phyloP scores from a whole-genome alignment of 768 basidiomycete genomes.

The Artomyces pyxidatus region DNA sequence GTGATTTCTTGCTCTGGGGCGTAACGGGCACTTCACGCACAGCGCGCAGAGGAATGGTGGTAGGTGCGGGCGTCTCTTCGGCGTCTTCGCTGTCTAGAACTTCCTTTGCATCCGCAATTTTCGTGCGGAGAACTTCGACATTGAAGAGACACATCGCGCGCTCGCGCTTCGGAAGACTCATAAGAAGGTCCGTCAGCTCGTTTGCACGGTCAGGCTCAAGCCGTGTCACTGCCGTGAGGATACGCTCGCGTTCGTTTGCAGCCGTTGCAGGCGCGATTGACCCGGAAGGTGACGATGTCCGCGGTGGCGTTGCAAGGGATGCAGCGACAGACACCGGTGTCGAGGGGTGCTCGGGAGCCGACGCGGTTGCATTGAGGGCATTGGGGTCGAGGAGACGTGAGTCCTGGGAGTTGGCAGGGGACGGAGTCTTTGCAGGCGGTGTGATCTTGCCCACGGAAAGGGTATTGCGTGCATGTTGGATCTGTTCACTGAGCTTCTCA shows the following conservation, averaged over 20 bases:
- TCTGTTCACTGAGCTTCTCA: constrained; percentile 55
- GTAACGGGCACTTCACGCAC: constrained; percentile 36
- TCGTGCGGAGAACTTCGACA: constrained; percentile 63
- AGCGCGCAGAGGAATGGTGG: constrained; percentile 21
- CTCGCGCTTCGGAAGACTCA: constrained; percentile 83
- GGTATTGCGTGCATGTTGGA: constrained; percentile 29
- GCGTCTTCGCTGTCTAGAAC: constrained; percentile 70
- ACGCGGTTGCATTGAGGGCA: constrained; percentile 64
- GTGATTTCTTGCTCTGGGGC: constrained; percentile 47
- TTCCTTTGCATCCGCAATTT: constrained; percentile 74
- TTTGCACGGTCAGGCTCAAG: constrained; percentile 51
- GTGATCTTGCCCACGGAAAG: constrained; percentile 26
- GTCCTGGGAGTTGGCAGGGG: constrained; percentile 57
- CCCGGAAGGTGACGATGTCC: constrained; percentile 71
- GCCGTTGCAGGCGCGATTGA: constrained; percentile 40
- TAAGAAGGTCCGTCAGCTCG: constrained; percentile 71
- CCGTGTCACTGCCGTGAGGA: constrained; percentile 55
- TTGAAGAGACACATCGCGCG: constrained; percentile 91
- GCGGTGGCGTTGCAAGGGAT: constrained; percentile 71
- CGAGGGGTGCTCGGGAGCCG: constrained; percentile 85
- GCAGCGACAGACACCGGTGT: constrained; percentile 76
- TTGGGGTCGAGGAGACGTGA: constrained; percentile 61
- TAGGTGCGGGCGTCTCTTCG: constrained; percentile 30
- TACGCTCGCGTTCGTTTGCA: constrained; percentile 72
- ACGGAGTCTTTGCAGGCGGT: constrained; percentile 44